Evolutionary conservation across 768 basidiomycete species (phyloP).

Genomic region (Hemileccinum impolitum): DNA sequence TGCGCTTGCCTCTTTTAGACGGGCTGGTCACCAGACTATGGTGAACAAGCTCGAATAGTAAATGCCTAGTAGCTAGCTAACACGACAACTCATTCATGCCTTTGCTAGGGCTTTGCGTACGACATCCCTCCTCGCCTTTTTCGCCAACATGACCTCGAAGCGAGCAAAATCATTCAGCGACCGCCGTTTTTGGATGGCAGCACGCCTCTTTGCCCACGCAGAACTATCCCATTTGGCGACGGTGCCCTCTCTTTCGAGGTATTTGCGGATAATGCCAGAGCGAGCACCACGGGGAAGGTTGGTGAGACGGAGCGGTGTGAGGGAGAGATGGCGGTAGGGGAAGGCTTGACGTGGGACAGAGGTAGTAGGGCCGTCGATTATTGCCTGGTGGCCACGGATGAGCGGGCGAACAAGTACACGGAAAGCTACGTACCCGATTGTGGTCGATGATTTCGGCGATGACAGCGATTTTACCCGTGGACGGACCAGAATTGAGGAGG

Average conservation of each 20-base stretch:
- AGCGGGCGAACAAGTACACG: neutral
- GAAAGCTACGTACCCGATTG: constrained; percentile 65
- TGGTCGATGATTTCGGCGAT: constrained; percentile 99
- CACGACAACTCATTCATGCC: constrained; percentile 14
- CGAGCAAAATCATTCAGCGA: constrained; percentile 87
- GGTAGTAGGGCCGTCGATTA: constrained; percentile 92
- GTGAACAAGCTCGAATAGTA: constrained; percentile 12
- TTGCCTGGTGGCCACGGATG: constrained; percentile 53
- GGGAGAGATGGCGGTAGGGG: constrained; percentile 88
- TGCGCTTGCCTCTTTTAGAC: no score
- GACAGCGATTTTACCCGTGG: constrained; percentile 85
- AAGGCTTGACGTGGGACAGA: constrained; percentile 89
- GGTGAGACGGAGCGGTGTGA: constrained; percentile 81
- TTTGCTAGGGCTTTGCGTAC: constrained; percentile 70
- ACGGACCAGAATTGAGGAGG: constrained; percentile 88
- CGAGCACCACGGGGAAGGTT: constrained; percentile 87
- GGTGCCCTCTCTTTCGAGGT: constrained; percentile 79
- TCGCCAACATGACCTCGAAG: constrained; percentile 82
- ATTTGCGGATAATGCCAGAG: constrained; percentile 77
- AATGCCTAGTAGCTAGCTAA: constrained; percentile 2
- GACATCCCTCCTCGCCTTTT: constrained; percentile 81
- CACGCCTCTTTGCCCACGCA: constrained; percentile 84
- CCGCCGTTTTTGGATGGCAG: constrained; percentile 68
- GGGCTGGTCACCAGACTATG: no score
- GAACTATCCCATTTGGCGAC: constrained; percentile 88